phyloP scores from a whole-genome alignment of 148 eudicot species.

The Amaranthus cruentus region DNA sequence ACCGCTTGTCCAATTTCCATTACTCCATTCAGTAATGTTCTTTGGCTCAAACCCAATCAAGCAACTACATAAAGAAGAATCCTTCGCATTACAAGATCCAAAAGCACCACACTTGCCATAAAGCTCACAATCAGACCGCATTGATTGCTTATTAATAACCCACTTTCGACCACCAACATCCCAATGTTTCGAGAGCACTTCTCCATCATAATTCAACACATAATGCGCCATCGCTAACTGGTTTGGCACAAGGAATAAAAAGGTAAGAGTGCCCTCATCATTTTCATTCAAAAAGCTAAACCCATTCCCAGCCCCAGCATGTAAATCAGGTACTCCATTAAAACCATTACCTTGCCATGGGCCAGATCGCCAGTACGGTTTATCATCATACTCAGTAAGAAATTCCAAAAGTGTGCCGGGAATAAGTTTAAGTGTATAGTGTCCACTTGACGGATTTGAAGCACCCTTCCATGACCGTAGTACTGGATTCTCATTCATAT shows the following conservation, averaged over 20 bases:
- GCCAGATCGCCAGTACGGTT: too few relatives aligned
- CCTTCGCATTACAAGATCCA: slow-evolving; percentile 21
- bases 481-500: slow-evolving; percentile 2
- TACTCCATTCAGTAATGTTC: slow-evolving; percentile 32
- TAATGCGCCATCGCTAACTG: slow-evolving; percentile 10
- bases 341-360: too few relatives aligned
- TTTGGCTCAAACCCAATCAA: slow-evolving; percentile 31
- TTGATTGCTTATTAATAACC: slow-evolving; percentile 13
- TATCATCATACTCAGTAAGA: too few relatives aligned
- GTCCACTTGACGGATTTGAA: slow-evolving; percentile 27
- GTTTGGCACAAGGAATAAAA: slow-evolving; percentile 11
- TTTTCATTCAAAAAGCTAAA: background rate
- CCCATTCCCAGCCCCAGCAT: background rate
- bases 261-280: too few relatives aligned
- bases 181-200: background rate
- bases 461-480: slow-evolving; percentile 24
- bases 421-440: background rate
- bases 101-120: slow-evolving; percentile 33
- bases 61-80: slow-evolving; percentile 24
- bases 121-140: slow-evolving; percentile 22
- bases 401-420: too few relatives aligned
- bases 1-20: slow-evolving; percentile 47
- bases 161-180: slow-evolving; percentile 18
- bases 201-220: too few relatives aligned
- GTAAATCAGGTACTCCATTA: too few relatives aligned